A percentile compares a stretch with the other conserved stretches of the same genome.
Conservation (phyloP, 441 rosid genomes). For the Eugenia klotzschiana region DNA sequence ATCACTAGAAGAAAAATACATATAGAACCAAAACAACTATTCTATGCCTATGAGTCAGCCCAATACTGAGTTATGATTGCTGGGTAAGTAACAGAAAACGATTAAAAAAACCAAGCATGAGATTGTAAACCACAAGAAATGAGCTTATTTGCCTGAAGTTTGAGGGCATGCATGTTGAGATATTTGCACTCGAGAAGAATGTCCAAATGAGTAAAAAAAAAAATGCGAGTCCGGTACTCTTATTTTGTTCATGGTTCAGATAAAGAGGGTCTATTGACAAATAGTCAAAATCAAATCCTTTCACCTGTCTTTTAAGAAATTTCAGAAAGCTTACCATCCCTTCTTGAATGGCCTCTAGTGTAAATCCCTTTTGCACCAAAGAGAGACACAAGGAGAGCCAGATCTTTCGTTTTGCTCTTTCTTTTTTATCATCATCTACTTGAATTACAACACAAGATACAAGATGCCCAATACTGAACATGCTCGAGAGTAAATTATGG, state of each 20-base stretch:
- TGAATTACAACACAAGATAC: slow-evolving; percentile 80
- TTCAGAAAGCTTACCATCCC: slow-evolving; percentile 67
- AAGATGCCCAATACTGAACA: slow-evolving; percentile 63
- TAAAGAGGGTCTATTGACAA: background rate
- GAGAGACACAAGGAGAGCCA: slow-evolving; percentile 92
- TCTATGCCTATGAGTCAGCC: background rate
- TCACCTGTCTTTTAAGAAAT: background rate
- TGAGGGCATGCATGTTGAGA: background rate
- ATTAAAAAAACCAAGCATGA: background rate
- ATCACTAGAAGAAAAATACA: background rate
- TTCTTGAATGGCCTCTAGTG: slow-evolving; percentile 65
- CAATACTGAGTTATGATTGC: background rate
- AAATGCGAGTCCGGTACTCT: background rate
- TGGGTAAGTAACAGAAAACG: background rate
- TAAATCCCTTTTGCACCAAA: slow-evolving; percentile 60
- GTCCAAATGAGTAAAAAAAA: background rate
- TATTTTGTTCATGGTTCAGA: background rate
- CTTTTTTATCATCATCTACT: slow-evolving; percentile 79
- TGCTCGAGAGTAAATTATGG: slow-evolving; percentile 32
- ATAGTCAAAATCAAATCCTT: background rate
- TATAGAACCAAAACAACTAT: background rate
- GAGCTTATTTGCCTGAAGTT: background rate
- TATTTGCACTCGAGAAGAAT: background rate
- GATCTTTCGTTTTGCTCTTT: slow-evolving; percentile 62
- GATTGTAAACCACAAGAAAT: background rate